Evolutionary conservation across 2,329 filamentous ascomycete species (phyloP).

Genomic region (Epichloe glyceriae): DNA sequence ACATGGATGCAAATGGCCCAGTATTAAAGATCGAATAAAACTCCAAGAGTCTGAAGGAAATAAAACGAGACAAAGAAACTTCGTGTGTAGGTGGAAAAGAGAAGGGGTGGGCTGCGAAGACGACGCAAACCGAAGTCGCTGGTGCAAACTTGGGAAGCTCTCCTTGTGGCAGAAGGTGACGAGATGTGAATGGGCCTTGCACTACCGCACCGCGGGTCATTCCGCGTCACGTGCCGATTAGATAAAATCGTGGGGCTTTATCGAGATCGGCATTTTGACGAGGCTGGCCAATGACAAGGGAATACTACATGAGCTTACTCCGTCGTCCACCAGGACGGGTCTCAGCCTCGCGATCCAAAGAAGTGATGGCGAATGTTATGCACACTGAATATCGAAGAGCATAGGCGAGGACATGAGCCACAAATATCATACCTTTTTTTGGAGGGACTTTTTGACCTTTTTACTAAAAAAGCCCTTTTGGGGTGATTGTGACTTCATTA

Average conservation of each 20-base stretch:
- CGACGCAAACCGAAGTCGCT: constrained; percentile 6
- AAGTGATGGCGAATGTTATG: not conserved
- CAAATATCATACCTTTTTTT: not conserved
- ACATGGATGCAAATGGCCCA: constrained; percentile 20
- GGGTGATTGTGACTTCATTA: not conserved
- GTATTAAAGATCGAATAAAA: not conserved
- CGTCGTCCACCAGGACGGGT: not conserved
- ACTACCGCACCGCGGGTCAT: constrained; percentile 15
- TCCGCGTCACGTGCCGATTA: constrained; percentile 25
- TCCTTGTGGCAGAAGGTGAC: constrained; percentile 16
- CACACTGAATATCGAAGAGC: not conserved
- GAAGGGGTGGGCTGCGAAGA: constrained; percentile 1
- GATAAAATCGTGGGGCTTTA: not conserved
- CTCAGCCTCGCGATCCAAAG: not conserved
- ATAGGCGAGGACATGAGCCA: not conserved
- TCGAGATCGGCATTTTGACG: not conserved
- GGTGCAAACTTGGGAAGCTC: constrained; percentile 25
- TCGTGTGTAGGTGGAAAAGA: not conserved
- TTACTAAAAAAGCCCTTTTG: too few relatives aligned
- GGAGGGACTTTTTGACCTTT: too few relatives aligned
- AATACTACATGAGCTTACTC: not conserved
- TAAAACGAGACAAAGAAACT: not conserved
- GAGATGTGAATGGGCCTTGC: constrained; percentile 18
- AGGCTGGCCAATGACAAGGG: constrained; percentile 4
- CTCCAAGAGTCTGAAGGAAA: not conserved